Evolutionary conservation across 495 filamentous ascomycete species (phyloP).

Genomic region (Schizothecium vesticola): DNA sequence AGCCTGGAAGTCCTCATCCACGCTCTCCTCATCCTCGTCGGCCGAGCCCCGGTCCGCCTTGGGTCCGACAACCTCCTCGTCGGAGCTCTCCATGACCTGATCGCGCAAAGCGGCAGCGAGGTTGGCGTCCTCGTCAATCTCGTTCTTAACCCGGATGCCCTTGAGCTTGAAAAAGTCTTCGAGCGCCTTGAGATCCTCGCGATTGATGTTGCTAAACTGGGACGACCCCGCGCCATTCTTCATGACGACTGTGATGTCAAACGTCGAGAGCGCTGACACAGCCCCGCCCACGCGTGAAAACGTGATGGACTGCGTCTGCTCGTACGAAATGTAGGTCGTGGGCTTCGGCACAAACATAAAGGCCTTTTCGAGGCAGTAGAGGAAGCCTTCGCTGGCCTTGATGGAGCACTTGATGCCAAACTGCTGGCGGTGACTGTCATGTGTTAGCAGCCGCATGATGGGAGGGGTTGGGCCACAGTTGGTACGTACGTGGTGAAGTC

Average conservation of each 20-base stretch:
- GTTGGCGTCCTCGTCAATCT: constrained; percentile 62
- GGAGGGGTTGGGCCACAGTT: neutral
- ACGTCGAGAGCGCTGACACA: constrained; percentile 88
- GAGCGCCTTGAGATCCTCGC: constrained; percentile 91
- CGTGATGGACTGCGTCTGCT: constrained; percentile 80
- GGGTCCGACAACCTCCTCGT: constrained; percentile 74
- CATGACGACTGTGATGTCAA: constrained; percentile 88
- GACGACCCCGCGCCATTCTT: constrained; percentile 72
- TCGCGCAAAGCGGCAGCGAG: constrained; percentile 75
- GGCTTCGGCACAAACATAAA: constrained; percentile 99
- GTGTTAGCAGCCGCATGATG: constrained; percentile 4
- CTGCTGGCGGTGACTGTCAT: constrained; percentile 74
- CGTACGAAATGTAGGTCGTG: constrained; percentile 90
- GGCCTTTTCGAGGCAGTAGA: constrained; percentile 96
- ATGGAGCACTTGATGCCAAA: constrained; percentile 98
- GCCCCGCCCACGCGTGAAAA: constrained; percentile 95
- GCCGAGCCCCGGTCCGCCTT: constrained; percentile 80
- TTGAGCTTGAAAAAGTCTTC: constrained; percentile 96
- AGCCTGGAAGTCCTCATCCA: constrained; percentile 93
- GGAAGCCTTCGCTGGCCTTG: constrained; percentile 95
- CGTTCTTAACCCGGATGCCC: constrained; percentile 91
- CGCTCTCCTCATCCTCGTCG: constrained; percentile 90
- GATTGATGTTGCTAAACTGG: constrained; percentile 98
- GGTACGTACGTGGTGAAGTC: constrained; percentile 67
- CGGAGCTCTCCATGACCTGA: constrained; percentile 67